These are phyloP conservation scores for Copromyces sp. DNA, from an alignment of 495 filamentous ascomycete genomes.

Conservation along the genomic window DNA sequence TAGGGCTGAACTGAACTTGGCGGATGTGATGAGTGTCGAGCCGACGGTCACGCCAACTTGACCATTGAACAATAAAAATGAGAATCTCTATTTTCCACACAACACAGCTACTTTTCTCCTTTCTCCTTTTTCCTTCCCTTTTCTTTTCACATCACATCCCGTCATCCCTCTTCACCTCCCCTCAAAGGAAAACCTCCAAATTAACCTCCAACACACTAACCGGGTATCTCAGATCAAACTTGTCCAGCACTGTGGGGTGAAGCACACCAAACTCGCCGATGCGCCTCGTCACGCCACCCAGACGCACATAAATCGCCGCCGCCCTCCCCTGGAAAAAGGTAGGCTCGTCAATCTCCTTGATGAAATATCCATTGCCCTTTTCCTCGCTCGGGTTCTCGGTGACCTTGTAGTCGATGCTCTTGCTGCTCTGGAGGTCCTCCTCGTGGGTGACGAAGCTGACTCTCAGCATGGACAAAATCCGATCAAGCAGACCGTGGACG, in stretches of 20 bases:
- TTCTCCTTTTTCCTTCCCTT: neutral
- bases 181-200: constrained; percentile 88
- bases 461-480: constrained; percentile 86
- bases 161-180: too few relatives aligned
- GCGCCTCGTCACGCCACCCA: constrained; percentile 55
- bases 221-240: constrained; percentile 88
- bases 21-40: too few relatives aligned
- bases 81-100: too few relatives aligned
- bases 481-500: constrained; percentile 88
- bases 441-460: constrained; percentile 66
- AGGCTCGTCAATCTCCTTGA: constrained; percentile 78
- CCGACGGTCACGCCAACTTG: too few relatives aligned
- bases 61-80: too few relatives aligned
- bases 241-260: constrained; percentile 85
- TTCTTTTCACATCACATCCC: neutral
- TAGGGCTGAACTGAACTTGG: neutral
- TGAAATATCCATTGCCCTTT: constrained; percentile 65
- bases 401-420: constrained; percentile 36
- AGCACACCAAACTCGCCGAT: constrained; percentile 90
- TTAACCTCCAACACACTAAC: constrained; percentile 94
- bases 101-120: too few relatives aligned
- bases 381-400: constrained; percentile 39
- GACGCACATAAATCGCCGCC: constrained; percentile 64
- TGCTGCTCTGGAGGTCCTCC: constrained; percentile 48
- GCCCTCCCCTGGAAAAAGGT: constrained; percentile 89